Percentiles rank a stretch among this genome's conserved stretches.
These are phyloP conservation scores for Plasmodium vivax DNA, from an alignment of 169 alveolate genomes.

Conservation along the genomic window DNA sequence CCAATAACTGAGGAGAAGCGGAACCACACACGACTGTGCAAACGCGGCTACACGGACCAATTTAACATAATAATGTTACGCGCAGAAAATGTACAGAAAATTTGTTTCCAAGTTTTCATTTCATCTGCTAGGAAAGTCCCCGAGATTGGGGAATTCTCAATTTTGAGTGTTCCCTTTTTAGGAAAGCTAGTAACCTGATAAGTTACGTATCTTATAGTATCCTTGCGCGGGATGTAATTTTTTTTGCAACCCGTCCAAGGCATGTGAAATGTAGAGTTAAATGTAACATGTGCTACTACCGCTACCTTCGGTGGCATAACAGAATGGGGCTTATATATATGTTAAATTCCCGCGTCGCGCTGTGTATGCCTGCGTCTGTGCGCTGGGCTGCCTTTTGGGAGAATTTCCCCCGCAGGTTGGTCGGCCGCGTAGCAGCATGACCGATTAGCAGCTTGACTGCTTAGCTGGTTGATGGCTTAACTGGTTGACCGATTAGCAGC, in stretches of 20 bases:
- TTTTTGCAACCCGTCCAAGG: not conserved
- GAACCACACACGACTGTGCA: not conserved
- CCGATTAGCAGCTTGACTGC: not conserved
- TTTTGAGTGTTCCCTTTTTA: not conserved
- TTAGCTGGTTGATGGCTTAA: not conserved
- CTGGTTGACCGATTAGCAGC: too few species aligned
- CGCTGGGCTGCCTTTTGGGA: not conserved
- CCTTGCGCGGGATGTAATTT: not conserved
- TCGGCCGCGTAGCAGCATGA: not conserved
- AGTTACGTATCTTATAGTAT: constrained; percentile 57
- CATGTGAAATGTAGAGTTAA: constrained; percentile 58
- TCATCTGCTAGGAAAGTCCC: constrained; percentile 76
- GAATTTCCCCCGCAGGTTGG: not conserved
- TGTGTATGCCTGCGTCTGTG: not conserved
- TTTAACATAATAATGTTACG: constrained; percentile 72
- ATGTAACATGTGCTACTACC: constrained; percentile 74
- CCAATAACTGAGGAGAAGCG: not conserved
- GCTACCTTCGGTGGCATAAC: constrained; percentile 41
- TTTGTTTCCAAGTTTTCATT: constrained; percentile 49
- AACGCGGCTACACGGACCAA: not conserved
- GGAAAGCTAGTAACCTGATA: constrained; percentile 74
- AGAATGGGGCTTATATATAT: constrained; percentile 75
- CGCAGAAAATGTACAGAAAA: constrained; percentile 75
- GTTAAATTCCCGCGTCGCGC: constrained; percentile 29
- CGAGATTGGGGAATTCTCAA: constrained; percentile 43